A percentile compares a stretch with the other conserved stretches of the same genome.
Evolutionary conservation across 169 alveolate species (phyloP).

Genomic region (Theileria luwenshuni): DNA sequence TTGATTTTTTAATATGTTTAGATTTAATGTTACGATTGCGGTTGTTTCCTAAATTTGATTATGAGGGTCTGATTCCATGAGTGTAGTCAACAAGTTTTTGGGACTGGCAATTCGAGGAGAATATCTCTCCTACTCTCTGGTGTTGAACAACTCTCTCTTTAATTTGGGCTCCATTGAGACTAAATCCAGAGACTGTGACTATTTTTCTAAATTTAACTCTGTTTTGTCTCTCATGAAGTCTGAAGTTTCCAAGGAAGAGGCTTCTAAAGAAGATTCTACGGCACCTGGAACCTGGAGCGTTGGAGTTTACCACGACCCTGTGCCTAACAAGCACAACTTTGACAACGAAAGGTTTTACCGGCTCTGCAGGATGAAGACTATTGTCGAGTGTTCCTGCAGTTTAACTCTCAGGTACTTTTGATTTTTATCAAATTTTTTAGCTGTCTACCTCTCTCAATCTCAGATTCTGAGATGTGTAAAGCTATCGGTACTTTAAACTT

Average conservation of each 20-base stretch:
- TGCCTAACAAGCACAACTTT: slow-evolving; percentile 19
- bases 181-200: slow-evolving; percentile 27
- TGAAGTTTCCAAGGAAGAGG: background rate
- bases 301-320: slow-evolving; percentile 38
- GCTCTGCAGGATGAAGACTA: slow-evolving; percentile 56
- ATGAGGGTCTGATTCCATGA: background rate
- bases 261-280: slow-evolving; percentile 18
- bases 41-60: too few relatives aligned
- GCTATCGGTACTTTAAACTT: slow-evolving; percentile 35
- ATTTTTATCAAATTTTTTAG: background rate
- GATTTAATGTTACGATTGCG: background rate
- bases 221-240: slow-evolving; percentile 37
- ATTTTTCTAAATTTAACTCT: slow-evolving; percentile 24
- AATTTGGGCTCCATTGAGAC: slow-evolving; percentile 51
- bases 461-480: slow-evolving; percentile 40
- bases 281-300: slow-evolving; percentile 16
- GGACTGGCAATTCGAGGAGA: slow-evolving; percentile 48
- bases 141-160: slow-evolving; percentile 31
- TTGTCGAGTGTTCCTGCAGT: slow-evolving; percentile 58
- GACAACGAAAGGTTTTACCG: slow-evolving; percentile 35
- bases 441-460: background rate
- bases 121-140: slow-evolving; percentile 50
- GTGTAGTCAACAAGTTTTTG: slow-evolving; percentile 29
- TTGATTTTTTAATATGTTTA: background rate
- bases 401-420: slow-evolving; percentile 35